Evolutionary conservation across 2,329 filamentous ascomycete genomes (phyloP), one percentile per base, ranked within the genome.

Genomic region (Botryotinia convoluta): DNA sequence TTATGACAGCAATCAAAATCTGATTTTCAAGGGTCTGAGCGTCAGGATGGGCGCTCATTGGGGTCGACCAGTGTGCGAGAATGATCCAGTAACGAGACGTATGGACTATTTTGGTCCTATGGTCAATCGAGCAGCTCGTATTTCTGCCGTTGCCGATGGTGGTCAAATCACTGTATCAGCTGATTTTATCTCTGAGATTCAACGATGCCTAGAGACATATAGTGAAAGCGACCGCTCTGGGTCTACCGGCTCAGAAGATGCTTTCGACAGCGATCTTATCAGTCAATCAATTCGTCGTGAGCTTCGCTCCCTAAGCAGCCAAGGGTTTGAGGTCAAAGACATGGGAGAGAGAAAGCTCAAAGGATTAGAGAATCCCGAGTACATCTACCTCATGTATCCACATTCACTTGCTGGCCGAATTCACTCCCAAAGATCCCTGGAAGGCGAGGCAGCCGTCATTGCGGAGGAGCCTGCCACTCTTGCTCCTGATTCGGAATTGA

Each of bases 71-170:
- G 94, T 99, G 78, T 97, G 94, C 81, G 96, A 99, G 82, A 92
- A 92, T 67, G 96, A 99, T 82, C 96, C 96, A 0, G 95, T 99
- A 68, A 99, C 96, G 1, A 92, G 95, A 73, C 94, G 96, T 76
- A 99, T 99, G 96, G 96, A 99, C 80, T 99, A 99, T 84, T 99
- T 98, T 81, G 96, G 96, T 0, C 96, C 96, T 22, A 99, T 99
- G 94, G 96, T 99, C 79, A 99, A 99, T 84, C 95, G 97, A 80
- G 94, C 96, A 0, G 92, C 96, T 26, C 92, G 96, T 84, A 97
- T 99, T 77, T 96, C 94, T 10, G 92, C 93, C 35, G 95, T 97
- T 61, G 96, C 96, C 51, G 96, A 99, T 81, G 96, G 96, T 75
- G 96, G 96, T 0, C 95, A 99, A 81, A 98, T 98, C 77, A 96